Base-by-base conservation (phyloP, 1,284 basidiomycete species). In the Rhodotorula mucilaginosa region DNA sequence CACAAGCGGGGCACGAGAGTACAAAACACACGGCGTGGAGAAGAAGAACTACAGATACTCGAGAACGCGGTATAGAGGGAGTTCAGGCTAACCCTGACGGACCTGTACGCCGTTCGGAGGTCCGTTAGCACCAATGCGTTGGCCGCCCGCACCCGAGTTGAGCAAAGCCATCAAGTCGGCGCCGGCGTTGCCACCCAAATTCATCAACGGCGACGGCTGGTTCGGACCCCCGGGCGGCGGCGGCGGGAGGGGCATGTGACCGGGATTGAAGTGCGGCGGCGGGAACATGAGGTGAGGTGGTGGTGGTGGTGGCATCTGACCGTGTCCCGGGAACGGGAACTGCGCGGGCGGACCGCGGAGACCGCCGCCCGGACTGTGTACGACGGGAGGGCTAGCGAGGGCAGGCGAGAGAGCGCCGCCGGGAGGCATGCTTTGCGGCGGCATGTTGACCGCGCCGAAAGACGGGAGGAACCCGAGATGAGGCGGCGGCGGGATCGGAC, bases 91-190 rank as follows among this genome's bases (percentile, higher is more conserved):
- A 7, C 44, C 58, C 58, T 60, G 63, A 26, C 63, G 29, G 52
- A 64, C 64, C 48, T 60, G 64, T 34, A 66, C 58, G n/a, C 57
- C 57, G 48, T 59, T 49, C n/a, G 64, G 64, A 34, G 66, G 66
- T 5, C 54, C 54, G 21, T 64, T 46, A 12, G 44, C 63, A 15
- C 73, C 69, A n/a, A 71, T 69, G 54, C 73, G 64, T 61, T 62
- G 48, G 6, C 61, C 69, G 6, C 66, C 59, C 29, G 56, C 21
- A 7, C 74, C 74, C 21, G 67, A 67, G 63, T 75, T 75, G 61
- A 75, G 62, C 48, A 75, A 44, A 23, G 71, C 69, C 74, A 75
- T 75, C 57, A 75, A 48, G n/a, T 75, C 74, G 18, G 69, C 69
- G 16, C 70, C 67, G 16, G 69, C 64, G 59, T 71, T 68, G 5